Evolutionary conservation across 1,284 basidiomycete genomes (phyloP).

Genomic region (Cryptococcus jaspeensis): DNA sequence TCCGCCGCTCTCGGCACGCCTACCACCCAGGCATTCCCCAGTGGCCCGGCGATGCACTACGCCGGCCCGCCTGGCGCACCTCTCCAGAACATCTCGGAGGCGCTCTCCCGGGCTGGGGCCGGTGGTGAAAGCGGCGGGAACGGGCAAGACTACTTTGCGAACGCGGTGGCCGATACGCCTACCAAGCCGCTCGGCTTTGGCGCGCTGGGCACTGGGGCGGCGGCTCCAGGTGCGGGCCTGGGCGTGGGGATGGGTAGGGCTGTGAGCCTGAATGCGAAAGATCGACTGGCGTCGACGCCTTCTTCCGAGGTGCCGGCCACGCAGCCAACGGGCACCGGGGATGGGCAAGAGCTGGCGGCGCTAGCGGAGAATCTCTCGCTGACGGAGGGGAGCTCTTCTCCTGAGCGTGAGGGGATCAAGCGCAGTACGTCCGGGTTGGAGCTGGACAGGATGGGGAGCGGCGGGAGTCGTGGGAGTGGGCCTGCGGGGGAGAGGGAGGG

Average conservation of each 20-base stretch:
- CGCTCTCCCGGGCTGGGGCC: neutral
- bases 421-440: neutral
- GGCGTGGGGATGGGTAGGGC: neutral
- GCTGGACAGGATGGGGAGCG: neutral
- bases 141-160: constrained; percentile 40
- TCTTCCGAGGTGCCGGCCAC: neutral
- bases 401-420: constrained; percentile 6
- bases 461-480: neutral
- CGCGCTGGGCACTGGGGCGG: neutral
- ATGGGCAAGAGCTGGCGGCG: constrained; percentile 1
- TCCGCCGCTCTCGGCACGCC: constrained; percentile 45
- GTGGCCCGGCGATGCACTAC: constrained; percentile 7
- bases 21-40: constrained; percentile 43
- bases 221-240: neutral
- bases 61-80: constrained; percentile 25
- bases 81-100: constrained; percentile 8
- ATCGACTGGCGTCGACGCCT: constrained; percentile 27
- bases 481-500: neutral
- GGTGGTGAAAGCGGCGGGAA: neutral
- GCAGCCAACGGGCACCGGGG: neutral
- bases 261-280: constrained; percentile 26
- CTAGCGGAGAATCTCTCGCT: neutral
- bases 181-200: neutral
- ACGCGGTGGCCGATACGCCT: constrained; percentile 11
- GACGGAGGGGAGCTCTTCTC: neutral